Evolutionary conservation across 2,329 filamentous ascomycete species (phyloP), one percentile per base, ranked within the genome.

Genomic region (Capronia coronata): DNA sequence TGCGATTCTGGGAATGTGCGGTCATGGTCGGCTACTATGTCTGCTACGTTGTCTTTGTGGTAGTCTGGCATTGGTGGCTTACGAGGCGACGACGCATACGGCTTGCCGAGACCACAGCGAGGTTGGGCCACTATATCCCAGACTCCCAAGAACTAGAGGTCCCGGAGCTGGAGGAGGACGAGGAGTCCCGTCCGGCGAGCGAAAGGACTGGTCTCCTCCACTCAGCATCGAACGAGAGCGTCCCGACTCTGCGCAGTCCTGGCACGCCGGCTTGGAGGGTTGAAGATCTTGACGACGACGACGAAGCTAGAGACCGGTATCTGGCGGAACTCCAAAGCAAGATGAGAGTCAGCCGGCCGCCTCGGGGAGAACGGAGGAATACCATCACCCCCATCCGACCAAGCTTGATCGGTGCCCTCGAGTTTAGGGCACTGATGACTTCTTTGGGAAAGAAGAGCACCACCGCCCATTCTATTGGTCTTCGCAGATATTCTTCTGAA

Each of bases 401-500:
- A 1, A 97, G 93, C 71, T 72, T 98, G 40, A 84, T 98, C 2
- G 93, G 93, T 37, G 93, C 87, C 7, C 74, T 98, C 49, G 93
- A 98, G 68, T 98, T 98, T 61, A 80, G 90, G 60, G 91, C 91
- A 2, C 84, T 95, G 2, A 72, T 98, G 39, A 84, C 87, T n/a
- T 89, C 89, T 2, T 70, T 98, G 49, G 83, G 94, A 61, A 86
- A 88, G 48, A 80, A 86, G 62, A 93, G 87, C 56, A 79, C 86
- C 21, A 81, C 83, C 59, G 77, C 85, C 14, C 78, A 82, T 37
- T 78, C 82, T 1, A 82, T 94, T 53, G 76, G 82, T 56, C 68
- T 81, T 19, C 78, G 85, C 52, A 80, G 83, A 60, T 84, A 84
- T 62, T 86, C 34, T 18, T 37, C 84, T 1, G 82, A 86, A n/a